These are phyloP conservation scores for Elsinoe australis DNA, from an alignment of 2,329 filamentous ascomycete genomes.

Conservation along the genomic window DNA sequence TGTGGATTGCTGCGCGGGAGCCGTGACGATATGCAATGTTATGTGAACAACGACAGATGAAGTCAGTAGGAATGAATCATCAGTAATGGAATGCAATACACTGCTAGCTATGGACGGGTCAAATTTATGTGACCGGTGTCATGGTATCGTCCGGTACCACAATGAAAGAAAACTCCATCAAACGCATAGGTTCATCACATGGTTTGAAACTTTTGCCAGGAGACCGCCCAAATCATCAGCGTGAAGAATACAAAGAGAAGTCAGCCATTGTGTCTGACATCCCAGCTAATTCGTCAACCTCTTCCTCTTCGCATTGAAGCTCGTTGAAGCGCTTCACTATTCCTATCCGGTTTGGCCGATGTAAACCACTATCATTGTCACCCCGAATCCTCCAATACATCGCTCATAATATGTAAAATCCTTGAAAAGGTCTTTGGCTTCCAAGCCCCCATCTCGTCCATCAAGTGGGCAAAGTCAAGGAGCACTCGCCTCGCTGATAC, in stretches of 20 bases:
- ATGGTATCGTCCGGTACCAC: neutral
- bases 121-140: neutral
- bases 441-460: constrained; percentile 48
- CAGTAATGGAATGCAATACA: no score
- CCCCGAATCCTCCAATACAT: constrained; percentile 36
- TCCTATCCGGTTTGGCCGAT: neutral
- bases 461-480: constrained; percentile 45
- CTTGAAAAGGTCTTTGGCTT: constrained; percentile 44
- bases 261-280: no score
- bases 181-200: neutral
- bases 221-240: constrained; percentile 1
- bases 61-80: no score
- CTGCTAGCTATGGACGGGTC: no score
- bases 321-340: neutral
- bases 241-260: neutral
- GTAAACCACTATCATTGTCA: neutral
- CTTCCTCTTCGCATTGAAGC: neutral
- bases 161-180: neutral
- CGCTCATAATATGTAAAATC: constrained; percentile 50
- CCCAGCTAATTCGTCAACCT: no score
- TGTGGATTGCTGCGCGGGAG: neutral
- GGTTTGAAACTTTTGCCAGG: neutral
- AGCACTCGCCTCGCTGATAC: constrained; percentile 45
- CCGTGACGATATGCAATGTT: no score
- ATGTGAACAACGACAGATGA: no score